Conservation (phyloP, 805 yeast genomes). For the Scheffersomyces coipomensis region DNA sequence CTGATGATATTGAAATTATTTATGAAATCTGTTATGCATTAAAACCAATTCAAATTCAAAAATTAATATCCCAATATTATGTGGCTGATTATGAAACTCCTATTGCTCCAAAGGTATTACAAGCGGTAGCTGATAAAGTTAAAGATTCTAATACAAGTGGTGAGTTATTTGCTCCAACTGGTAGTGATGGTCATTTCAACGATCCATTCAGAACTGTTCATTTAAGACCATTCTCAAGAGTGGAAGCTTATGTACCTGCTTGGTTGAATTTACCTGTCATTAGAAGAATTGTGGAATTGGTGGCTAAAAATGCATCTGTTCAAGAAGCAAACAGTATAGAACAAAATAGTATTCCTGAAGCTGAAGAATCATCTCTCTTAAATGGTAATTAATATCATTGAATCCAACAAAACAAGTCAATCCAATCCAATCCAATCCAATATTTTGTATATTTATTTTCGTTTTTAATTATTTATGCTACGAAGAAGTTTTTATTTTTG, state of each 20-base stretch:
- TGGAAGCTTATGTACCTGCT: conserved; percentile 92
- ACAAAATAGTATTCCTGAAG: conserved; percentile 6
- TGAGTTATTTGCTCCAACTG: conserved; percentile 69
- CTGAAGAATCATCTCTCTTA: too few species aligned
- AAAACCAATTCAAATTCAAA: conserved; percentile 94
- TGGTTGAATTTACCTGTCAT: conserved; percentile 88
- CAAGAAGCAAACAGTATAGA: conserved; percentile 43
- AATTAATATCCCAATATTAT: conserved; percentile 81
- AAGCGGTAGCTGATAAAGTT: conserved; percentile 77
- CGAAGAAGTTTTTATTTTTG: too few species aligned
- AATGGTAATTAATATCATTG: too few species aligned
- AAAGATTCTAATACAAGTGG: conserved; percentile 54
- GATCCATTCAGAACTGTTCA: conserved; percentile 79
- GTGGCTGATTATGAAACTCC: conserved; percentile 96
- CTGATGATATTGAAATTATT: conserved; percentile 86
- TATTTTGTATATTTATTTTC: too few species aligned
- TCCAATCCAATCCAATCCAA: too few species aligned
- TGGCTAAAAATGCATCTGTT: conserved; percentile 76
- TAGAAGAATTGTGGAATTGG: conserved; percentile 84
- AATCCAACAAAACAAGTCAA: too few species aligned
- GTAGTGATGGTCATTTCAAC: conserved; percentile 71
- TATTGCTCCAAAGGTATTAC: conserved; percentile 75
- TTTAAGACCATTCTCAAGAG: conserved; percentile 74
- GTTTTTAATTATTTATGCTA: too few species aligned
- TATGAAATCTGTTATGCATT: conserved; percentile 93